These are phyloP conservation scores for Parsonsia alboflavescens DNA, from an alignment of 257 asterid species.

Conservation along the genomic window DNA sequence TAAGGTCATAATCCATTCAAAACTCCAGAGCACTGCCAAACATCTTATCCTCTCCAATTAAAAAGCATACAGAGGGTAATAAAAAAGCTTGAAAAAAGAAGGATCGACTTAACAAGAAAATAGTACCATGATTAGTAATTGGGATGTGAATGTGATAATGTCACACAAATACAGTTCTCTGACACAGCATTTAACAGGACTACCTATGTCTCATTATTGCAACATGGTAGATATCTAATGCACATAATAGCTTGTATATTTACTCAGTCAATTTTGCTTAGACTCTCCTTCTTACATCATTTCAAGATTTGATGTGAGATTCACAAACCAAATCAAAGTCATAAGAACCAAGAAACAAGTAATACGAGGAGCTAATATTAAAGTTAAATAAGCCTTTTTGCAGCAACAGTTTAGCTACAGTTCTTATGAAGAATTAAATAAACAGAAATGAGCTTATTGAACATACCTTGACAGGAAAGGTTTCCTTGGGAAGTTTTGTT, in stretches of 20 bases:
- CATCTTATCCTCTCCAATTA: too few relatives aligned
- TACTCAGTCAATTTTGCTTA: not conserved
- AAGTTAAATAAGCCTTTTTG: too few relatives aligned
- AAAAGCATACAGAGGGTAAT: not conserved
- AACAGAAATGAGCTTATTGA: not conserved
- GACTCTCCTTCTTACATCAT: not conserved
- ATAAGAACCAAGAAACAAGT: not conserved
- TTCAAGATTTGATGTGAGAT: not conserved
- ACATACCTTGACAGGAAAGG: conserved; percentile 91
- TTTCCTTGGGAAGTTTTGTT: conserved; percentile 82
- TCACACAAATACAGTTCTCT: not conserved
- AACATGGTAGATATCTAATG: too few relatives aligned
- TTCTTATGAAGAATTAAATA: not conserved
- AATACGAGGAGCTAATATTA: not conserved
- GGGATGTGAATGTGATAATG: not conserved
- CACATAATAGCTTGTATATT: too few relatives aligned
- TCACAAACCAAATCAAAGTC: not conserved
- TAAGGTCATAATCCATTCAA: too few relatives aligned
- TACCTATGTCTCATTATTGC: too few relatives aligned
- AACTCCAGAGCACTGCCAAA: too few relatives aligned
- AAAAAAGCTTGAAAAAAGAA: not conserved
- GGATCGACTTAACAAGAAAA: not conserved
- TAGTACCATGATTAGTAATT: not conserved
- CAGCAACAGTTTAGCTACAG: not conserved
- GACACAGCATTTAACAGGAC: not conserved